Conservation (phyloP, 2,329 filamentous ascomycete genomes). For the Pseudogymnoascus sp. region DNA sequence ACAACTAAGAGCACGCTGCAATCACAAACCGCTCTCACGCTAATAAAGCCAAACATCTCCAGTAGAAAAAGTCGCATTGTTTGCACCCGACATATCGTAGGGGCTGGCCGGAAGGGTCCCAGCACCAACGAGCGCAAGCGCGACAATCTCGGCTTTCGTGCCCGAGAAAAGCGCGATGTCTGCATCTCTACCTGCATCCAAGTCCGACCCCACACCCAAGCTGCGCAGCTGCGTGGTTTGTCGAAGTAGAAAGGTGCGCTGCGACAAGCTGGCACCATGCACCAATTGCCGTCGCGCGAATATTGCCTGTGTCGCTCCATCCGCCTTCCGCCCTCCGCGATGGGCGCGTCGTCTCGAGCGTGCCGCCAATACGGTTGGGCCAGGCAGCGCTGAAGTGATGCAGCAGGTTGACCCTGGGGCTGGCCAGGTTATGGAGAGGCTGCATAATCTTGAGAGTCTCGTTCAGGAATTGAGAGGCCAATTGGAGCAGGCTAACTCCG, state of each 20-base stretch:
- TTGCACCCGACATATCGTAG: neutral
- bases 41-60: neutral
- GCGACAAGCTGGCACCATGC: slow-evolving; percentile 47
- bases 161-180: slow-evolving; percentile 21
- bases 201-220: slow-evolving; percentile 22
- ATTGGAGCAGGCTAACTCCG: slow-evolving; percentile 35
- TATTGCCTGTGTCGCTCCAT: slow-evolving; percentile 43
- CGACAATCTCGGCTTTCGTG: neutral
- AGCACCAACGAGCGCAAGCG: neutral
- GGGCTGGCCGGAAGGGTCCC: neutral
- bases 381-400: slow-evolving; percentile 10
- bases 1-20: neutral
- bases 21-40: neutral
- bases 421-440: slow-evolving; percentile 38
- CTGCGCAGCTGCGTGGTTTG: slow-evolving; percentile 43
- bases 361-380: slow-evolving; percentile 24
- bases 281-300: slow-evolving; percentile 46
- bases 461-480: slow-evolving; percentile 42
- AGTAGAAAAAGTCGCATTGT: neutral
- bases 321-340: slow-evolving; percentile 40
- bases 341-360: slow-evolving; percentile 45
- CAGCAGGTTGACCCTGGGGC: slow-evolving; percentile 24
- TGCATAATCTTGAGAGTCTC: slow-evolving; percentile 41
- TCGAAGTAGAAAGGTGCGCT: slow-evolving; percentile 47
- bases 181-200: slow-evolving; percentile 9